phyloP scores from a whole-genome alignment of 2,329 filamentous ascomycete genomes.

The Colletotrichum kahawae region DNA sequence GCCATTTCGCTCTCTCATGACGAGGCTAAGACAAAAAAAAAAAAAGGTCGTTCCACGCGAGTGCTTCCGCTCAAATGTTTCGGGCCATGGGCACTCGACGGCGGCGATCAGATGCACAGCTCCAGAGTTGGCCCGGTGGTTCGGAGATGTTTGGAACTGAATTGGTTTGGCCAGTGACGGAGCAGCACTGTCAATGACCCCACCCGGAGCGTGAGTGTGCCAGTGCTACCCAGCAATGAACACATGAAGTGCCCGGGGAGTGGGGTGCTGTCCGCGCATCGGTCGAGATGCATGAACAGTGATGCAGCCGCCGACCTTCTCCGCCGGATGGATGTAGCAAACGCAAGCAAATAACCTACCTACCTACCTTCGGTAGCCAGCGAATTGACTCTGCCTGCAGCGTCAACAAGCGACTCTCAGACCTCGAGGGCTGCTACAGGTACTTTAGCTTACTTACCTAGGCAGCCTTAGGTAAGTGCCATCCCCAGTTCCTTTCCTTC shows the following conservation, averaged over 20 bases:
- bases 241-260: neutral
- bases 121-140: neutral
- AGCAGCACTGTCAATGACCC: neutral
- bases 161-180: neutral
- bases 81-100: neutral
- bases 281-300: neutral
- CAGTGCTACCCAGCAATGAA: neutral
- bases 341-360: neutral
- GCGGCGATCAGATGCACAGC: neutral
- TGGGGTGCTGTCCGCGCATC: neutral
- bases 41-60: neutral
- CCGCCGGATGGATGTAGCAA: neutral
- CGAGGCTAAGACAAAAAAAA: neutral
- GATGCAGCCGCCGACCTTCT: neutral
- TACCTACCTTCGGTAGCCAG: neutral
- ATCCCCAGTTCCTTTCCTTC: neutral
- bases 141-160: neutral
- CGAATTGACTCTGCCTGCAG: neutral
- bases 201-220: neutral
- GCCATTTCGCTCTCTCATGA: neutral
- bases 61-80: neutral
- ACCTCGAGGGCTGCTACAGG: neutral
- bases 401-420: neutral
- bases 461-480: neutral
- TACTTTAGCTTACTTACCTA: neutral